Evolutionary conservation across 73 alveolate species (phyloP).

Genomic region (Tetrahymena thermophila): DNA sequence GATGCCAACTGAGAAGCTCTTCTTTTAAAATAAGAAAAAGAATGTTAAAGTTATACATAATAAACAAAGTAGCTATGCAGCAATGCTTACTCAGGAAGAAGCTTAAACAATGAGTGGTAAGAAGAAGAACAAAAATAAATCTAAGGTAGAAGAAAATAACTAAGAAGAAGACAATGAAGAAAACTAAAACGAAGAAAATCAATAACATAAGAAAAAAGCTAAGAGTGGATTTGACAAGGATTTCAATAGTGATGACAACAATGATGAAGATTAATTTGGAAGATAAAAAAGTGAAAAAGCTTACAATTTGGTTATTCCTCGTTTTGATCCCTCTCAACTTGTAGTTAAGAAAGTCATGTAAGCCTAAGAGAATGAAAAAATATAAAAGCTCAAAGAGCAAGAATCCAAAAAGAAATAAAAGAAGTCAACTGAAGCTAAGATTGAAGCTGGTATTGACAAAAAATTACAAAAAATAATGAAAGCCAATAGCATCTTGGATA

Average conservation of each 20-base stretch:
- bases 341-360: not conserved
- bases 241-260: not conserved
- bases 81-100: not conserved
- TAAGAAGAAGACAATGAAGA: not conserved
- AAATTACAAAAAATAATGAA: not conserved
- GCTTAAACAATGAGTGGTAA: not conserved
- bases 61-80: not conserved
- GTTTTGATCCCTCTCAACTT: not conserved
- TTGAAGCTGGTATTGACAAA: not conserved
- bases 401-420: not conserved
- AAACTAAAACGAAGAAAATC: not conserved
- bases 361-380: not conserved
- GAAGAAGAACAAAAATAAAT: not conserved
- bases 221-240: not conserved
- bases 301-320: not conserved
- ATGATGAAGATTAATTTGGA: not conserved
- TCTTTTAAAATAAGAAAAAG: not conserved
- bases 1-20: not conserved
- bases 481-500: not conserved
- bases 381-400: not conserved
- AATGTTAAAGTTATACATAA: not conserved
- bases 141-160: not conserved
- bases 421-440: not conserved
- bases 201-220: not conserved
- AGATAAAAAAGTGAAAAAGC: not conserved